Evolutionary conservation across 2,329 filamentous ascomycete species (phyloP).

Genomic region (Achaetomium macrosporum): DNA sequence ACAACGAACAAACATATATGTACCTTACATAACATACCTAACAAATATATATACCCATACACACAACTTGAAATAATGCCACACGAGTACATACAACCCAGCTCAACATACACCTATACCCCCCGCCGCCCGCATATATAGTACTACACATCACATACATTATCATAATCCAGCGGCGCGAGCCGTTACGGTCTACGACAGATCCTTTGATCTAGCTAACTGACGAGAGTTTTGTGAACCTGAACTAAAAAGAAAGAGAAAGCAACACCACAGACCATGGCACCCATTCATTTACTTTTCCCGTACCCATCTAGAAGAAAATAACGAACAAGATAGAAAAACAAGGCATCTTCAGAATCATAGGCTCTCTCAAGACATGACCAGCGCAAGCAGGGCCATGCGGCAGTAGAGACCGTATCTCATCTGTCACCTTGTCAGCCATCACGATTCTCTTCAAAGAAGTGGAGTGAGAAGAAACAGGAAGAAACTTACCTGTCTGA

Average conservation of each 20-base stretch:
- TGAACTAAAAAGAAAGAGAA: neutral
- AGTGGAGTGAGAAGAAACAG: neutral
- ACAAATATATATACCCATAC: no score
- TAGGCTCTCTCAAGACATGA: slow-evolving; percentile 55
- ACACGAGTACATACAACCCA: neutral
- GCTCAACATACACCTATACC: neutral
- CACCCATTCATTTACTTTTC: slow-evolving; percentile 1
- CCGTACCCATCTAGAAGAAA: neutral
- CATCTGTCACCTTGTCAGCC: slow-evolving; percentile 63
- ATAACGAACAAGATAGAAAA: neutral
- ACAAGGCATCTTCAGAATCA: neutral
- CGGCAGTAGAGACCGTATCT: slow-evolving; percentile 94
- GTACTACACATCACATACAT: slow-evolving; percentile 1
- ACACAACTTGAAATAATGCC: no score
- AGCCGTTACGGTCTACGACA: slow-evolving; percentile 3
- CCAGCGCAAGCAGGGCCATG: slow-evolving; percentile 92
- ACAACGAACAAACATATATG: neutral
- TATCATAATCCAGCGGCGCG: slow-evolving; percentile 7
- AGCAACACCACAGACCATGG: neutral
- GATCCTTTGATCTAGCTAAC: slow-evolving; percentile 7
- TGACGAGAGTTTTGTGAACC: neutral
- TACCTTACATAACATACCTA: no score
- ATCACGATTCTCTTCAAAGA: neutral
- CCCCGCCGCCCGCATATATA: neutral
- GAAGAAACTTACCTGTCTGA: slow-evolving; percentile 76